These are phyloP conservation scores for Juncus effusus DNA, from an alignment of 176 grass and related monocot species.

Conservation along the genomic window DNA sequence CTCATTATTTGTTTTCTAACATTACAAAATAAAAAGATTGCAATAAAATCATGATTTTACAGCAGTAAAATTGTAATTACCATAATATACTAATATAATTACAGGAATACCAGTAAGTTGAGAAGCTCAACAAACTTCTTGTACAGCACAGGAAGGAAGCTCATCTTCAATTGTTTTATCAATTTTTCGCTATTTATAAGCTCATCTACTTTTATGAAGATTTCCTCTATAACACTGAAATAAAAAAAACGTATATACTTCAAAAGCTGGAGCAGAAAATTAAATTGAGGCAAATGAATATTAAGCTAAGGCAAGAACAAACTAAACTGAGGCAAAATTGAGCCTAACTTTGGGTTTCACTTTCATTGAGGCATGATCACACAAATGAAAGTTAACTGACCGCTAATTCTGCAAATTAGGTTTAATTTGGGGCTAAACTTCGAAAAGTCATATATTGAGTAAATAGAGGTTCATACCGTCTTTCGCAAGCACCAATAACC, in stretches of 20 bases:
- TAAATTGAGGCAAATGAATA: too few species aligned
- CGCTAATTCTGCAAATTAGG: not conserved
- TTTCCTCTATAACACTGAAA: constrained; percentile 63
- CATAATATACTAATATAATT: constrained; percentile 21
- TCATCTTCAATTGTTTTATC: constrained; percentile 62
- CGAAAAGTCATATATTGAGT: not conserved
- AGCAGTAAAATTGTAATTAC: not conserved
- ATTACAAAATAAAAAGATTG: constrained; percentile 32
- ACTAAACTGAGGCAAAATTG: too few species aligned
- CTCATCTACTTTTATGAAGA: constrained; percentile 55
- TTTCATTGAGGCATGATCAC: too few species aligned
- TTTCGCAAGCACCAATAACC: constrained; percentile 58
- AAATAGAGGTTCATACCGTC: constrained; percentile 36
- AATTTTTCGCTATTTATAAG: constrained; percentile 34
- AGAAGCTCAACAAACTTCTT: constrained; percentile 77
- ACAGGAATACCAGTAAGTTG: constrained; percentile 65
- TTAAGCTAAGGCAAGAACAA: too few species aligned
- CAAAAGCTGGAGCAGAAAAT: too few species aligned
- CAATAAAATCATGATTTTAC: not conserved
- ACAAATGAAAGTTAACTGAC: too few species aligned
- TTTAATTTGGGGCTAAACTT: constrained; percentile 3
- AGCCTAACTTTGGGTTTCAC: too few species aligned
- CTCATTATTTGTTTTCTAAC: constrained; percentile 77
- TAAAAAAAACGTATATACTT: constrained; percentile 1
- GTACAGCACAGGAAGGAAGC: constrained; percentile 63